Base-by-base conservation (phyloP, 768 basidiomycete genomes). In the Mycena crocata region DNA sequence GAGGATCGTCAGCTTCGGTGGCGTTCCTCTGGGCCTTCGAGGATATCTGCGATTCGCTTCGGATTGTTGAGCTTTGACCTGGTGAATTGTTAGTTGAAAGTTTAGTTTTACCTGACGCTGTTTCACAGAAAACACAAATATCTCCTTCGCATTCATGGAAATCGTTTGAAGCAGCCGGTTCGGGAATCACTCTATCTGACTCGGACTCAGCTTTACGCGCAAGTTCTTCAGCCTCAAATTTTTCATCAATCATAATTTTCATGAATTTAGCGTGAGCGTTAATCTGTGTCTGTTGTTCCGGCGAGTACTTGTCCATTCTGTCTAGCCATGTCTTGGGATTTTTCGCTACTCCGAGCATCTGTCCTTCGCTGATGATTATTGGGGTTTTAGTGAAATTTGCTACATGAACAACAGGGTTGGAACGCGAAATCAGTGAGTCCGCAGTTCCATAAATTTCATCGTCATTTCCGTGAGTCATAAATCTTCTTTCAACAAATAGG, bases 291-390 rank as follows among this genome's bases (percentile, higher is more conserved):
- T 64, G 46, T 35, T 44, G 24, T 35, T 44, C 57, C 17, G 2
- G 3, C 6, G 69, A 66, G 23, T 51, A 68, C 15, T 60, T 45
- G 31, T 12, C 19, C 37, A 59, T 44, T 45, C 42, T 57, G 31
- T 74, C 73, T 1, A 74, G 58, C 67, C 68, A 72, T 19, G 35
- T 62, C 9, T 48, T 42, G 0, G 71, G 74, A 46, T 71, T 66
- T 1, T 37, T 15, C 0, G 50, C 67, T 2, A 35, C 40, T 26
- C 69, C 72, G 0, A 74, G 31, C 1, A 69, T 57, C 24, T 74
- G 67, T 5, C 73, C 73, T n/a, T 19, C 37, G 1, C 50, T 19
- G 0, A 74, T 56, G 0, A 31, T 60, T 1, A 74, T 39, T 19
- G 69, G 71, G 21, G 39, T 52, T 23, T 5, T 44, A 0, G 64